Percentiles rank a stretch among this genome's conserved stretches.
Conservation (phyloP, 2,329 filamentous ascomycete genomes). For the Emergomyces pasteurianus region DNA sequence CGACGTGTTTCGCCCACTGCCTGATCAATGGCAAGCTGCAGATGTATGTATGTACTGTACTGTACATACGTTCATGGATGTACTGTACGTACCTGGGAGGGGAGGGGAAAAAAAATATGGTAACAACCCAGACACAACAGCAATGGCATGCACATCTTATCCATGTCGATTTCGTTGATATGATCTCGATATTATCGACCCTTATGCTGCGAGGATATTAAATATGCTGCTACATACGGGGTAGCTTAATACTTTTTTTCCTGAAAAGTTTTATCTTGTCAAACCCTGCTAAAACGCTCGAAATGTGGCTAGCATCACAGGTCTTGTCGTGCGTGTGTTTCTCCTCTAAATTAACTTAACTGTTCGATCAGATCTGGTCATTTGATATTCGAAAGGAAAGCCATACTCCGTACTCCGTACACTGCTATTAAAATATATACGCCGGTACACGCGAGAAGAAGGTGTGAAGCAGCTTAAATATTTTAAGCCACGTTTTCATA, state of each 20-base stretch:
- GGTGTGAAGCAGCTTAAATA: neutral
- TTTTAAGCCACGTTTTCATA: neutral
- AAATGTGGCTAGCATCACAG: too few relatives aligned
- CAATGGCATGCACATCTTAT: neutral
- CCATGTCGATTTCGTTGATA: neutral
- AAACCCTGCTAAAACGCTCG: too few relatives aligned
- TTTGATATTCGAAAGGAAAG: neutral
- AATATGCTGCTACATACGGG: neutral
- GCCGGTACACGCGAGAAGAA: neutral
- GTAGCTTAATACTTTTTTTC: too few relatives aligned
- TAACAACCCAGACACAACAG: neutral
- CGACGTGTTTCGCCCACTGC: neutral
- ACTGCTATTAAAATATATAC: too few relatives aligned
- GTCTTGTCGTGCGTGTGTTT: neutral
- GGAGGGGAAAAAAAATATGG: neutral
- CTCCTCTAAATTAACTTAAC: too few relatives aligned
- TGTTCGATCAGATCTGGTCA: neutral
- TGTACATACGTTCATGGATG: too few relatives aligned
- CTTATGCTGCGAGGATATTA: neutral
- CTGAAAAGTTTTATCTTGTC: neutral
- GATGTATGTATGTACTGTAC: neutral
- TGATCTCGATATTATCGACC: neutral
- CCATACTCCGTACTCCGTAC: too few relatives aligned
- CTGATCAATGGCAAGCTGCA: neutral
- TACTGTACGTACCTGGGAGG: too few relatives aligned